Evolutionary conservation across 2,329 filamentous ascomycete species (phyloP).

Genomic region (Teratosphaeriaceae sp.): DNA sequence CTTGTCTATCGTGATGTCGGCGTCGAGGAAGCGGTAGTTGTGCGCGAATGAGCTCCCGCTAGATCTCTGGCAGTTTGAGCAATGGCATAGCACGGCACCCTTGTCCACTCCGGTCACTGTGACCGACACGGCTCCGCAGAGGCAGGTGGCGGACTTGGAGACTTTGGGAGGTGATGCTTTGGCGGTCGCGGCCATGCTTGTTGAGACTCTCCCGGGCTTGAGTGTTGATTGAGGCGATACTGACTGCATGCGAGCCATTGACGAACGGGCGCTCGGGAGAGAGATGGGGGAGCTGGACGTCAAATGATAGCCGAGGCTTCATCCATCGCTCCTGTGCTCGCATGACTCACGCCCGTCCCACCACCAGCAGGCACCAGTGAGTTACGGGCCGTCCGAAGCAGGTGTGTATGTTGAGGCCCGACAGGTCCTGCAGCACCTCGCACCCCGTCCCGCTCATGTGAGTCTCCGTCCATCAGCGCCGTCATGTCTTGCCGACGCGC

Average conservation of each 20-base stretch:
- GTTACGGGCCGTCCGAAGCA: too few relatives aligned
- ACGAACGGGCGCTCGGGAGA: background rate
- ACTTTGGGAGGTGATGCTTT: conserved; percentile 5
- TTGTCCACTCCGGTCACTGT: conserved; percentile 23
- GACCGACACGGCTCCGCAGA: conserved; percentile 21
- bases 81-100: conserved; percentile 26
- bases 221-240: background rate
- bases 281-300: too few relatives aligned
- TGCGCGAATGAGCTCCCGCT: conserved; percentile 23
- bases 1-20: conserved; percentile 17
- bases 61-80: conserved; percentile 18
- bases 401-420: too few relatives aligned
- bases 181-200: conserved; percentile 1
- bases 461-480: too few relatives aligned
- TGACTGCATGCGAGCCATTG: background rate
- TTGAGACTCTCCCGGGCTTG: background rate
- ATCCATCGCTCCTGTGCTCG: too few relatives aligned
- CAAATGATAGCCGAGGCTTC: too few relatives aligned
- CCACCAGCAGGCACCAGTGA: too few relatives aligned
- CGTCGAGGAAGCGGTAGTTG: conserved; percentile 24
- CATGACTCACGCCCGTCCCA: too few relatives aligned
- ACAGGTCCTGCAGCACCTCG: too few relatives aligned
- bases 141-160: conserved; percentile 15
- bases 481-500: too few relatives aligned
- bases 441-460: too few relatives aligned